Evolutionary conservation across 2,329 filamentous ascomycete genomes (phyloP), one percentile per base, ranked within the genome.

Genomic region (Aspergillus latus): DNA sequence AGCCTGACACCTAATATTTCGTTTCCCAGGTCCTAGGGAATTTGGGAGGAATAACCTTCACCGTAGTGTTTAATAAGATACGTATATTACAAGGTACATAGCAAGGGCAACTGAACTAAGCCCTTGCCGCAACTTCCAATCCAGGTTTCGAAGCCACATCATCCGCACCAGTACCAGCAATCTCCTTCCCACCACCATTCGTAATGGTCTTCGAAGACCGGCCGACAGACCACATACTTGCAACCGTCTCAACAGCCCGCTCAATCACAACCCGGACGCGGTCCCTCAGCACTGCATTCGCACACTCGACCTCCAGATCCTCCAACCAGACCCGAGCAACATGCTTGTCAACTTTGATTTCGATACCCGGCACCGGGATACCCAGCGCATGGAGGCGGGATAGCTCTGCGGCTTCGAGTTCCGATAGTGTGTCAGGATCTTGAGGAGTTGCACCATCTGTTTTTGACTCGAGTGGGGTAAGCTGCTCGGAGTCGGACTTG

Each of bases 281-380:
- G 72, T 96, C 93, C 46, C 86, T 86, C 68, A 96, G 84, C 15
- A 90, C 85, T 61, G 86, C 84, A 62, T 91, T 91, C 53, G 78
- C 78, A 72, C 91, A 95, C 74, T 97, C 94, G 4, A 99, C 89
- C 65, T 96, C 91, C 44, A 97, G 75, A 64, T 89, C 86, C 79
- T 97, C 94, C 39, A 99, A 78, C 92, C 93, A 97, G 5, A 99
- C 88, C 59, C 85, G 89, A 5, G 93, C 94, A 52, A 88, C 81
- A 75, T 92, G 88, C 76, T 90, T 94, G 66, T 97, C 93, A 3
- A 97, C 88, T 66, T 84, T 87, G 74, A 99, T 91, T 59, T 88
- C 84, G 13, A 99, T 81, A 0, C 93, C 94, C 0, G 94, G 94
- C 0, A 97, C 91, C 0, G 93, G 92, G 32, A 97, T 93, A 2